Evolutionary conservation across 495 filamentous ascomycete species (phyloP).

Genomic region (Lophiostoma macrostomum): DNA sequence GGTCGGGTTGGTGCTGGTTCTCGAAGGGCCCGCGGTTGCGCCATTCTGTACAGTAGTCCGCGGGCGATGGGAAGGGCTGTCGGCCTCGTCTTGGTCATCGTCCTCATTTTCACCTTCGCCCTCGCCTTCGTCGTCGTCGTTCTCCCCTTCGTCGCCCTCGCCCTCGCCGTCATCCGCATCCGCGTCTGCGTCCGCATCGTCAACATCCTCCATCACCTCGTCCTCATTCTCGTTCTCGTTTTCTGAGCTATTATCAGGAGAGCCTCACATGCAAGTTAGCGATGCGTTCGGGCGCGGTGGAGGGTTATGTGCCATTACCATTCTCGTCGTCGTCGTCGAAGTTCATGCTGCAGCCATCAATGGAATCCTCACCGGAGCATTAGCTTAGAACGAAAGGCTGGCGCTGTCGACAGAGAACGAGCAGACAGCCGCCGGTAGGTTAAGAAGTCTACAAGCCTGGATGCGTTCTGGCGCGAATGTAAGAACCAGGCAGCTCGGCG

Average conservation of each 20-base stretch:
- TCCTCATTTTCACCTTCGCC: slow-evolving; percentile 54
- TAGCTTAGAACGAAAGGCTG: too few species aligned
- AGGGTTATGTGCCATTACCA: slow-evolving; percentile 29
- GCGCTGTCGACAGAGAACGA: too few species aligned
- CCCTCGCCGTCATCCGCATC: slow-evolving; percentile 60
- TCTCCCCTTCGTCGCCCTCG: slow-evolving; percentile 60
- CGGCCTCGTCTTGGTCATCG: slow-evolving; percentile 56
- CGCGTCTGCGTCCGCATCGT: slow-evolving; percentile 62
- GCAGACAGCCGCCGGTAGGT: too few species aligned
- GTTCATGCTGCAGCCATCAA: slow-evolving; percentile 23
- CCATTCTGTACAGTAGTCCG: slow-evolving; percentile 44
- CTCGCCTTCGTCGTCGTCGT: slow-evolving; percentile 49
- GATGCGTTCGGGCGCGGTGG: background rate
- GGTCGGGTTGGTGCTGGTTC: slow-evolving; percentile 30
- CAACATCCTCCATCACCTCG: slow-evolving; percentile 51
- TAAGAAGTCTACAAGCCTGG: too few species aligned
- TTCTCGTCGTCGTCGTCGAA: slow-evolving; percentile 44
- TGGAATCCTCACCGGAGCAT: too few species aligned
- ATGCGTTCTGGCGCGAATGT: too few species aligned
- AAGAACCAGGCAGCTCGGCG: too few species aligned
- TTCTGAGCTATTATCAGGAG: slow-evolving; percentile 36
- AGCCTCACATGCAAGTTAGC: slow-evolving; percentile 6
- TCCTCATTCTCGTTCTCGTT: slow-evolving; percentile 51
- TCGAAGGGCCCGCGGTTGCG: slow-evolving; percentile 33
- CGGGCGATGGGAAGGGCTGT: slow-evolving; percentile 40